A percentile compares a stretch with the other conserved stretches of the same genome.
phyloP scores from a whole-genome alignment of 352 stramenopile species.

The Globisporangium iwayamae region DNA sequence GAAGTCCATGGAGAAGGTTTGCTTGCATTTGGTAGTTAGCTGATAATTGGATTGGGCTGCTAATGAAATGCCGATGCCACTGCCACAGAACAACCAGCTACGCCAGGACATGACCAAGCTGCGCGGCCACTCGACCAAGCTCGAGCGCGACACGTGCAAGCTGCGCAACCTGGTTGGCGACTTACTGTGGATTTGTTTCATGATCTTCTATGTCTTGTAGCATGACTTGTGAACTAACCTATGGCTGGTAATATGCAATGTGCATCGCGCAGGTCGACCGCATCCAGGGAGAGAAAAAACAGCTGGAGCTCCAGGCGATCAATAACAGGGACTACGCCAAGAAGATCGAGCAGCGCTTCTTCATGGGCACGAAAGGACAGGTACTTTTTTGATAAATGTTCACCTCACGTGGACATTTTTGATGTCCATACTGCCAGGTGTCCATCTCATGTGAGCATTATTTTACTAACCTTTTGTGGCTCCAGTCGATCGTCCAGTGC shows the following conservation, averaged over 20 bases:
- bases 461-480: neutral
- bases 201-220: neutral
- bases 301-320: constrained; percentile 80
- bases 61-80: neutral
- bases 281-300: constrained; percentile 69
- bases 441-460: too few relatives aligned
- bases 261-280: constrained; percentile 50
- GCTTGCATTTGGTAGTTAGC: neutral
- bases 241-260: neutral
- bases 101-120: constrained; percentile 50
- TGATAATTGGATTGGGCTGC: too few relatives aligned
- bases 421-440: too few relatives aligned
- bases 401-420: neutral
- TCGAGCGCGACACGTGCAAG: constrained; percentile 62
- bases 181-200: neutral
- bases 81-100: constrained; percentile 47
- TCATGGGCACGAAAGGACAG: constrained; percentile 67
- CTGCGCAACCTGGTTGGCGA: constrained; percentile 46
- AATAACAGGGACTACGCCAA: constrained; percentile 80
- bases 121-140: constrained; percentile 28
- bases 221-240: neutral
- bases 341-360: constrained; percentile 83
- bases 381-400: constrained; percentile 3
- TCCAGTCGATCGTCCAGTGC: constrained; percentile 54
- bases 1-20: constrained; percentile 61